phyloP scores from a whole-genome alignment of 306 rosid species.

The Cyamopsis tetragonoloba region DNA sequence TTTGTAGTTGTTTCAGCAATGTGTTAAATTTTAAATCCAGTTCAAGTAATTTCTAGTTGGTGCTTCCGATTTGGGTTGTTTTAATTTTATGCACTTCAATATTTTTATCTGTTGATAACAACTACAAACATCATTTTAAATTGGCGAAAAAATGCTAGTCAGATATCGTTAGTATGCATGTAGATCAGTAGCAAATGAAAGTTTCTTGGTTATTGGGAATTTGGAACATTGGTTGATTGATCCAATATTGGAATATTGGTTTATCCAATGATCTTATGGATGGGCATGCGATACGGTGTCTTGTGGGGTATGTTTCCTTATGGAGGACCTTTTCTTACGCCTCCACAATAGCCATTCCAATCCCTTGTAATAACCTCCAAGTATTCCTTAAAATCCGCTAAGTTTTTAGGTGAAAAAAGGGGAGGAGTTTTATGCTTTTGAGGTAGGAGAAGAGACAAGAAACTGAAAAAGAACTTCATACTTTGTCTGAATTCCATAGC shows the following conservation, averaged over 20 bases:
- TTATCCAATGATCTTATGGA: not conserved
- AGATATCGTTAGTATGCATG: too few relatives aligned
- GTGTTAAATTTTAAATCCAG: not conserved
- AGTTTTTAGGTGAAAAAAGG: too few relatives aligned
- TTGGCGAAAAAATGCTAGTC: not conserved
- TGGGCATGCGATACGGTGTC: not conserved
- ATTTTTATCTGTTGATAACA: not conserved
- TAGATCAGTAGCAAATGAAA: not conserved
- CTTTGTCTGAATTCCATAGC: not conserved
- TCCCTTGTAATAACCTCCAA: not conserved
- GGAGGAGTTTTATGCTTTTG: not conserved
- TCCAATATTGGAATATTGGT: not conserved
- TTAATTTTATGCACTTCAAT: not conserved
- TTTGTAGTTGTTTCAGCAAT: not conserved
- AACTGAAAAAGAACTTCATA: not conserved
- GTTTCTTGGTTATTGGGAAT: not conserved
- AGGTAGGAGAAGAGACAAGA: not conserved
- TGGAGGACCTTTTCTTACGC: slow-evolving; percentile 26
- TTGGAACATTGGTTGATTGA: too few relatives aligned
- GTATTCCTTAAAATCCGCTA: not conserved
- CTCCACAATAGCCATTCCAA: slow-evolving; percentile 9
- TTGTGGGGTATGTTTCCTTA: not conserved
- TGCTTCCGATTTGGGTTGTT: not conserved
- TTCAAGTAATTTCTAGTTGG: not conserved
- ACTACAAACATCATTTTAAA: not conserved